These are phyloP conservation scores for Aegilops sharonensis DNA, from an alignment of 176 grass and related monocot genomes.

Conservation along the genomic window DNA sequence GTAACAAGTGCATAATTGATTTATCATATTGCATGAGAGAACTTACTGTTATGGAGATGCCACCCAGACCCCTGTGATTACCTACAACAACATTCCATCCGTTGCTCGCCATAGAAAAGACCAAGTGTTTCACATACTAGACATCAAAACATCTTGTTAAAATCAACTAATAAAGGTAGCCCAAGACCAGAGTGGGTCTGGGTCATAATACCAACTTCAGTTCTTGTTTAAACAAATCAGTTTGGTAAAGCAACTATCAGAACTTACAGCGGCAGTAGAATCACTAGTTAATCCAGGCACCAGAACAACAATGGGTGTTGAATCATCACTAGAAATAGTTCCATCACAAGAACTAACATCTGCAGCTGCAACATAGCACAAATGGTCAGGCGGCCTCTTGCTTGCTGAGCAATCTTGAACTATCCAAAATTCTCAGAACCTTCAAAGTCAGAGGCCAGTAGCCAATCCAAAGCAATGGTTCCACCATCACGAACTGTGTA, in stretches of 20 bases:
- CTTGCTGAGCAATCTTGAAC: constrained; percentile 24
- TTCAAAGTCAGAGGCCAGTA: constrained; percentile 69
- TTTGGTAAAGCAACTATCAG: neutral
- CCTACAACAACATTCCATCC: constrained; percentile 92
- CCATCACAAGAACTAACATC: constrained; percentile 32
- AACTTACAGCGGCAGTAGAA: constrained; percentile 83
- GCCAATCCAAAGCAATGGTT: constrained; percentile 95
- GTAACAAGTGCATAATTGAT: neutral
- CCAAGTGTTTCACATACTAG: constrained; percentile 89
- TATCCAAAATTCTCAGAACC: constrained; percentile 26
- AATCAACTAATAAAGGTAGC: constrained; percentile 11
- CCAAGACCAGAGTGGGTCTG: neutral
- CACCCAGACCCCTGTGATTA: constrained; percentile 90
- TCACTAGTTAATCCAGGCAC: constrained; percentile 94
- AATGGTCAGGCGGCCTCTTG: constrained; percentile 14
- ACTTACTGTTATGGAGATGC: constrained; percentile 93
- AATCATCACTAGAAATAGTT: constrained; percentile 64
- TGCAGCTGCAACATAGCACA: constrained; percentile 46
- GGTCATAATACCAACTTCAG: neutral
- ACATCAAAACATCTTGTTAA: constrained; percentile 35
- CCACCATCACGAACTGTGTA: constrained; percentile 78
- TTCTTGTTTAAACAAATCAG: constrained; percentile 16
- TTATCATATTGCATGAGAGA: constrained; percentile 24
- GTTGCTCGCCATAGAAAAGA: constrained; percentile 62
- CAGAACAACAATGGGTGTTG: constrained; percentile 70